Percentiles rank a stretch among this genome's conserved stretches.
These are phyloP conservation scores for Fistulifera pelliculosa DNA, from an alignment of 108 stramenopile species.

Conservation along the genomic window DNA sequence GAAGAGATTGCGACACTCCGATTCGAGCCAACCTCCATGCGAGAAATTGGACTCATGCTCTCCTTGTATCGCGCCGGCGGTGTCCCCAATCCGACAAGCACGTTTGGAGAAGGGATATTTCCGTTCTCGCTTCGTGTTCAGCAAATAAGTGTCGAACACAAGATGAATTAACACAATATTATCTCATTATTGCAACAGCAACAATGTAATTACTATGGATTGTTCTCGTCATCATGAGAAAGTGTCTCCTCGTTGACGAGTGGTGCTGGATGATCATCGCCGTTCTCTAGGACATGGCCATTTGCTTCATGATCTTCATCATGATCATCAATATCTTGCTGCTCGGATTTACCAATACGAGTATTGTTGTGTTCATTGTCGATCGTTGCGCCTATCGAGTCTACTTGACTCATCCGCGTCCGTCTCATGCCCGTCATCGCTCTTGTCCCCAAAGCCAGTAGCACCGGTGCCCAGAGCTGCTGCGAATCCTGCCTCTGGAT, in stretches of 20 bases:
- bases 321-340: not conserved
- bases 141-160: too few relatives aligned
- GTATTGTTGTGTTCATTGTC: too few relatives aligned
- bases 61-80: constrained; percentile 60
- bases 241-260: too few relatives aligned
- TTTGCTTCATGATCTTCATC: not conserved
- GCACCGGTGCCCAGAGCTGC: constrained; percentile 3
- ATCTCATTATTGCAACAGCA: too few relatives aligned
- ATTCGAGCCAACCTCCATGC: constrained; percentile 41
- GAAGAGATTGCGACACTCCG: constrained; percentile 22
- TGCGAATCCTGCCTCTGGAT: constrained; percentile 3
- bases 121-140: constrained; percentile 47
- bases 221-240: too few relatives aligned
- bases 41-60: constrained; percentile 63
- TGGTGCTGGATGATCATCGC: too few relatives aligned
- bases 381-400: too few relatives aligned
- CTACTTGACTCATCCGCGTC: too few relatives aligned
- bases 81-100: constrained; percentile 50
- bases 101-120: constrained; percentile 60
- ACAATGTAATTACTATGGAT: too few relatives aligned
- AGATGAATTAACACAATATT: too few relatives aligned
- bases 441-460: not conserved
- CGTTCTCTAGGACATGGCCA: too few relatives aligned
- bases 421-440: too few relatives aligned
- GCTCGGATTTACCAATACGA: constrained; percentile 1